These are phyloP conservation scores for Rhynchosporium agropyri DNA, from an alignment of 2,329 filamentous ascomycete genomes.

Conservation along the genomic window DNA sequence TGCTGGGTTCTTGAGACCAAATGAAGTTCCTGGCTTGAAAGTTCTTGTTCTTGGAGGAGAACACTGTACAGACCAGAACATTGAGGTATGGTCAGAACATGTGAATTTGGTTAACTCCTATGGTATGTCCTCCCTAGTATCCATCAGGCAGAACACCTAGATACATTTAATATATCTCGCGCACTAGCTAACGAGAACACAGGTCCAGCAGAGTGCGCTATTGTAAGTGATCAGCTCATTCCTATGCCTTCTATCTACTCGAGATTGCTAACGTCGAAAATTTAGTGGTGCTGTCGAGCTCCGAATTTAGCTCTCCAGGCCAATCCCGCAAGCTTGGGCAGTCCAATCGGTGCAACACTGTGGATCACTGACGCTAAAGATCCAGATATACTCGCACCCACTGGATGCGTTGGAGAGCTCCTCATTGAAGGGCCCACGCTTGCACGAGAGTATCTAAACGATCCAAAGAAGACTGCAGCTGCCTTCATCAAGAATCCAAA, in stretches of 20 bases:
- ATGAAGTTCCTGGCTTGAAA: conserved; percentile 35
- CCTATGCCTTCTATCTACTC: background rate
- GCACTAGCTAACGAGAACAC: background rate
- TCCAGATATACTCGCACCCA: conserved; percentile 42
- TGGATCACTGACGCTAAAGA: conserved; percentile 48
- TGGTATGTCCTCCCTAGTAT: background rate
- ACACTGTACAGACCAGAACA: conserved; percentile 50
- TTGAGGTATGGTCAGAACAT: conserved; percentile 44
- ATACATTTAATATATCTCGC: background rate
- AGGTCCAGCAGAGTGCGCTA: conserved; percentile 13
- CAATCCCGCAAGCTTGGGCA: conserved; percentile 8
- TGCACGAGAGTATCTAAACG: conserved; percentile 46
- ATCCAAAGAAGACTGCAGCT: conserved; percentile 42
- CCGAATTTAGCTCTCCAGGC: background rate
- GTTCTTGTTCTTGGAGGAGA: conserved; percentile 32
- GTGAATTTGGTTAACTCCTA: conserved; percentile 45
- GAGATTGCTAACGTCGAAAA: background rate
- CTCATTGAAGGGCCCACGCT: conserved; percentile 45
- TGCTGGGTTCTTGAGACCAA: conserved; percentile 41
- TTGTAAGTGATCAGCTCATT: background rate
- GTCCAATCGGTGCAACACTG: conserved; percentile 14
- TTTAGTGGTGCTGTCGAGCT: conserved; percentile 14
- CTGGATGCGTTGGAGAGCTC: conserved; percentile 45
- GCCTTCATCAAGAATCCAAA: conserved; percentile 43
- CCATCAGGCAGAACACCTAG: background rate